Base-by-base conservation (phyloP, 345 rosid genomes). In the Pelargonium nanum region DNA sequence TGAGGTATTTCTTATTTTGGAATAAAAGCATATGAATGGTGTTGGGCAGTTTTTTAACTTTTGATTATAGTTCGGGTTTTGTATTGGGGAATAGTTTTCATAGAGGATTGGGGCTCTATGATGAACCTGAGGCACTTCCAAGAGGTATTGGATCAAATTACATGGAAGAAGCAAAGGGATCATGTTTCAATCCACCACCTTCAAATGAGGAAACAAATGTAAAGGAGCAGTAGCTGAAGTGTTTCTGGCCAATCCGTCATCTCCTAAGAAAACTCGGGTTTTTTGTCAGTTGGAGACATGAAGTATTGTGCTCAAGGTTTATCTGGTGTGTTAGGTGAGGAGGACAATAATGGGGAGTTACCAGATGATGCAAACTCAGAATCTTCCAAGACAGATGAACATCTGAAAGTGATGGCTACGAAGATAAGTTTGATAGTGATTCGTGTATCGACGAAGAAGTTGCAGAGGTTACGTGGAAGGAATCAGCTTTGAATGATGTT, bases 391-490 rank as follows among this genome's bases (percentile, higher is more conserved):
- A 56, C 53, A n/a, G 81, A 66, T 56, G 81, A 65, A 17, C 60
- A 26, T 85, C 76, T 63, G 89, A 70, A 61, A 77, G 80, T 64
- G 85, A 74, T 55, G 65, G 28, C 69, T 85, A 80, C 2, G 76
- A 69, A 22, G 67, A 68, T 53, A 57, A 54, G 48, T 83, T 70
- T 55, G 86, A 74, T 40, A 75, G 78, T 79, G 81, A 76, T 64
- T 75, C 77, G 0, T 92, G 80, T 60, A 74, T 93, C 63, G 92
- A 85, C 71, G 95, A 87, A 20, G 92, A 77, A 19, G 85, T 90
- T 72, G 97, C 85, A 10, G 74, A 77, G 99, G 90, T 80, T 93
- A 90, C 77, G 57, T 86, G 60, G 87, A 87, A 75, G 97, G 99
- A 65, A 78, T 68, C 77, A 53, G 58, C 73, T 64, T 66, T 83